Percentiles rank a stretch among this genome's conserved stretches.
phyloP scores from a whole-genome alignment of 345 rosid genomes.

The Melaleuca quinquenervia region DNA sequence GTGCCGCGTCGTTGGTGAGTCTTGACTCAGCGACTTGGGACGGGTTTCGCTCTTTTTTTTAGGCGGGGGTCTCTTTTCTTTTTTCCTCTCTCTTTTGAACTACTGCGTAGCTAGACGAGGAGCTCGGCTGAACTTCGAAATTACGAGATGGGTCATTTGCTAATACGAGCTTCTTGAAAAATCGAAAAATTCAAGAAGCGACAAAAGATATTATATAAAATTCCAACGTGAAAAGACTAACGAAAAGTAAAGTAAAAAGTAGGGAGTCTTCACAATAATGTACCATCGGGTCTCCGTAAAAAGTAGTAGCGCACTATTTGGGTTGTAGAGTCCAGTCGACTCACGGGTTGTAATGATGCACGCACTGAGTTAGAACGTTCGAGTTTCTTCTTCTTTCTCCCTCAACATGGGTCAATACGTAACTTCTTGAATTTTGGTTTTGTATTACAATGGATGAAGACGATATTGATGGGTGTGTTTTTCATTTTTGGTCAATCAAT shows the following conservation, averaged over 20 bases:
- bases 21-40: neutral
- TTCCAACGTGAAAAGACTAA: neutral
- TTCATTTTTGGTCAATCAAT: neutral
- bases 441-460: neutral
- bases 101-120: neutral
- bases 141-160: neutral
- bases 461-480: neutral
- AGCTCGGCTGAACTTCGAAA: neutral
- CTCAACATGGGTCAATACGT: neutral
- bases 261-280: neutral
- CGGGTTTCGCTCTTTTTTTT: neutral
- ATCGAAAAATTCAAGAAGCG: neutral
- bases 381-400: neutral
- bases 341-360: neutral
- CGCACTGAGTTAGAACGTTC: neutral
- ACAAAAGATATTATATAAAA: neutral
- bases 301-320: neutral
- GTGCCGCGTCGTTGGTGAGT: conserved; percentile 84
- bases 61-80: neutral
- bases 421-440: neutral
- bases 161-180: neutral
- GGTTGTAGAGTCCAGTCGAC: neutral
- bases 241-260: neutral
- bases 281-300: neutral
- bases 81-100: neutral